phyloP scores from a whole-genome alignment of 225 moss, liverwort and hornwort genomes.

The Takakia lepidozioides region DNA sequence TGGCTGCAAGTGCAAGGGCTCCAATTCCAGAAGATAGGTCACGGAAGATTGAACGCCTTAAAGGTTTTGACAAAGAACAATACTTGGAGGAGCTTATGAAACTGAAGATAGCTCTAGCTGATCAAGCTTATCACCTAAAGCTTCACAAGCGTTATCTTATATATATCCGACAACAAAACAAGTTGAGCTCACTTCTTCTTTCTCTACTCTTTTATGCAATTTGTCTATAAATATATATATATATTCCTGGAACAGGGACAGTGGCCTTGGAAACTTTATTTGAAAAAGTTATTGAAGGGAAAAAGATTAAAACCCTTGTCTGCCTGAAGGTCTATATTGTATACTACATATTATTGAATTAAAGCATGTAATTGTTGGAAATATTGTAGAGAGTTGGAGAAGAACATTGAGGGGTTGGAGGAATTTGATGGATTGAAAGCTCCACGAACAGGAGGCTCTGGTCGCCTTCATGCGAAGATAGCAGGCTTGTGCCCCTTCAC shows the following conservation, averaged over 20 bases:
- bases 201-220: too few species aligned
- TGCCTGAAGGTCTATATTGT: not conserved
- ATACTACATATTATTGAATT: not conserved
- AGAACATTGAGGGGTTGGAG: slow-evolving; percentile 29
- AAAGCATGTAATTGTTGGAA: not conserved
- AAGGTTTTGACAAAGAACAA: slow-evolving; percentile 48
- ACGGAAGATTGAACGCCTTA: too few species aligned
- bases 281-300: not conserved
- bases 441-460: slow-evolving; percentile 39
- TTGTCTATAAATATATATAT: not conserved
- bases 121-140: slow-evolving; percentile 36
- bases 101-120: slow-evolving; percentile 23
- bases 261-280: not conserved
- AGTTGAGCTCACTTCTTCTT: slow-evolving; percentile 7
- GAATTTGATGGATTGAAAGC: slow-evolving; percentile 31
- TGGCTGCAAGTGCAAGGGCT: too few species aligned
- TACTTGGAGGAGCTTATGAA: slow-evolving; percentile 38
- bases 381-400: slow-evolving; percentile 14
- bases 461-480: slow-evolving; percentile 27
- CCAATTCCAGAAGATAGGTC: too few species aligned
- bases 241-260: too few species aligned
- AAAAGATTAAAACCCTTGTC: not conserved
- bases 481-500: slow-evolving; percentile 16
- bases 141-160: slow-evolving; percentile 29
- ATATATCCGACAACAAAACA: slow-evolving; percentile 26